These are phyloP conservation scores for Cyberlindnera nakhonratchasimensis DNA, from an alignment of 805 yeast species.

Conservation along the genomic window DNA sequence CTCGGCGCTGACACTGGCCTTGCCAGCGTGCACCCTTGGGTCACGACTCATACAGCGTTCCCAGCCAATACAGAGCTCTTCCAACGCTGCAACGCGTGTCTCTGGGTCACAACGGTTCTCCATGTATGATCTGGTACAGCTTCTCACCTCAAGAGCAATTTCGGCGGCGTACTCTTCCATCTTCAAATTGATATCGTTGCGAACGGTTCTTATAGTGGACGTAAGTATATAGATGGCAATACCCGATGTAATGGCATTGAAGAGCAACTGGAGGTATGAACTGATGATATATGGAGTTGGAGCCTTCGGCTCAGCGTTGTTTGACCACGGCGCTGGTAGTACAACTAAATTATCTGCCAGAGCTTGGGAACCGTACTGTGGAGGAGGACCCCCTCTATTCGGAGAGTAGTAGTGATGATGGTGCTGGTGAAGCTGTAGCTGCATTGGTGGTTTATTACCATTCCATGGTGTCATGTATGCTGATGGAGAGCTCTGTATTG, in stretches of 20 bases:
- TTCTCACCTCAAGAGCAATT: conserved; percentile 47
- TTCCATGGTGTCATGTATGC: conserved; percentile 18
- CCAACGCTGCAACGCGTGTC: conserved; percentile 55
- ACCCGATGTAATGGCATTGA: conserved; percentile 46
- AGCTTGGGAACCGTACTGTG: neutral
- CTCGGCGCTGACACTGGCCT: conserved; percentile 57
- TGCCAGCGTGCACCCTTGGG: conserved; percentile 39
- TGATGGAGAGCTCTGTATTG: conserved; percentile 8
- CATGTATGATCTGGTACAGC: conserved; percentile 48
- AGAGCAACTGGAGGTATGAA: conserved; percentile 55
- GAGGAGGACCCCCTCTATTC: neutral
- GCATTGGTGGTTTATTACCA: conserved; percentile 20
- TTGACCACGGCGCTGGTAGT: conserved; percentile 61
- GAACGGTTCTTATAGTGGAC: conserved; percentile 44
- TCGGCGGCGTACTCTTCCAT: conserved; percentile 46
- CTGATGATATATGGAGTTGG: conserved; percentile 53
- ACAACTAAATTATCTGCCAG: conserved; percentile 14
- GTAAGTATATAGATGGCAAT: conserved; percentile 44
- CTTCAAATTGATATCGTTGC: conserved; percentile 49
- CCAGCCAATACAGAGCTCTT: conserved; percentile 57
- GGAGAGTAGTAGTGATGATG: conserved; percentile 36
- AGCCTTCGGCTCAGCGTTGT: conserved; percentile 46
- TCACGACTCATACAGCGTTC: conserved; percentile 62
- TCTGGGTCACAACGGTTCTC: conserved; percentile 58
- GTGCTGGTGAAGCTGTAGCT: conserved; percentile 42